Evolutionary conservation across 495 filamentous ascomycete genomes (phyloP), one percentile per base, ranked within the genome.

Genomic region (Staphylotrichum longicolle): DNA sequence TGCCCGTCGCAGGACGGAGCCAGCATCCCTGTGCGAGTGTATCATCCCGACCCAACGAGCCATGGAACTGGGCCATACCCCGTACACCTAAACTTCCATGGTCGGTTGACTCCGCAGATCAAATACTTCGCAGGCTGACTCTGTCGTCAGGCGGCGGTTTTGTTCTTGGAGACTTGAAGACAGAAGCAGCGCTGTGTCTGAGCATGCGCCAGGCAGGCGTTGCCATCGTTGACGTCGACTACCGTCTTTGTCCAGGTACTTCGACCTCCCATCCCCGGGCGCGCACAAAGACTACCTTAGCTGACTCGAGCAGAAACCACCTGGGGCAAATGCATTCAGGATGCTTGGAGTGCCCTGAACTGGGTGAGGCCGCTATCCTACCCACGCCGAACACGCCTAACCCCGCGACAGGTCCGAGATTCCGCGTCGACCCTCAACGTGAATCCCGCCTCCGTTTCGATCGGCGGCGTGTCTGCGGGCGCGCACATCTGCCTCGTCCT

Each of bases 381-480:
- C 37, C 5, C 2, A 12, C 15, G 10, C 35, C 34, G 14, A 53
- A 7, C 15, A 32, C 7, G 1, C 10, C 39, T 54, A 2, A 42
- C 52, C n/a, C 12, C 2, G 0, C 3, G 20, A 2, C 35, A 54
- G 52, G 37, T 54, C n/a, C 64, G 71, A 49, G 59, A 72, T 14
- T 68, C 72, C 15, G 75, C 70, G 8, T 58, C 54, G 27, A 62
- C 58, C 0, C 63, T 83, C 66, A 76, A 78, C 45, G 75, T 82
- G 56, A 71, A 78, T 37, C 68, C 72, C 1, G 61, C 69, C 10
- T 75, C 76, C 1, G 67, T 83, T 20, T 81, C 80, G 11, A 59
- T 82, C 27, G 81, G 81, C 46, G 81, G 81, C 7, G 72, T 82
- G 3, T 82, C 78, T 3, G 81, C 81, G 0, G 81, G 81, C 2